Base-by-base conservation (phyloP, 805 yeast species). In the Nakazawaea anatomiae region DNA sequence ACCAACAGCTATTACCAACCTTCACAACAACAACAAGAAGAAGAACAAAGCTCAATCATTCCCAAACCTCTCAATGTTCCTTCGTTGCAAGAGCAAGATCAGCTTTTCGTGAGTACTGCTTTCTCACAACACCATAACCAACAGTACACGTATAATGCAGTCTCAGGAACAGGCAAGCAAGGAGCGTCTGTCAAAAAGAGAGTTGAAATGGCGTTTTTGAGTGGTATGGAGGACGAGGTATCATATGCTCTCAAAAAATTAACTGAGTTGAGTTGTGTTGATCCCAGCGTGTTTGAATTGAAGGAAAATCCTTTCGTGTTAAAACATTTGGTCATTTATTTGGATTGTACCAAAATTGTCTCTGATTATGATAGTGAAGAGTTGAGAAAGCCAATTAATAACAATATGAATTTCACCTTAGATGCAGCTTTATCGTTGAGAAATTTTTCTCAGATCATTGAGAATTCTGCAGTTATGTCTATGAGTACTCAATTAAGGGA, bases 361-460 rank as follows among this genome's bases (percentile, higher is more conserved):
- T 50, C 47, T 6, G 44, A 42, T 18, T 44, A 45, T 36, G 53
- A 48, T 25, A 46, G 46, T 14, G 51, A 39, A 28, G 35, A 42
- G n/a, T 14, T 35, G 44, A 39, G 47, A n/a, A 46, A 47, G 29
- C 27, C 45, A 14, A n/a, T 5, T 11, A 49, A 52, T 34, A 47
- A 39, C 29, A 39, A 48, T 42, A 44, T 54, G 30, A 40, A 48
- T 9, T 31, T 50, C 34, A 56, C 66, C 11, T 56, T 69, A 25
- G 81, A 77, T 60, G 74, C 85, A 6, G 74, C 84, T 58, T 71
- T 94, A 42, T 79, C 87, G 18, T 70, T 94, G 51, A 76, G 98
- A 61, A 94, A 94, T 65, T 69, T 88, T 44, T 79, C 88, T 2
- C 96, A 92, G 62, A 96, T 90, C 63, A 77, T 87, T 10, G 85